Evolutionary conservation across 2,329 filamentous ascomycete species (phyloP).

Genomic region (Myriosclerotinia curreyana): DNA sequence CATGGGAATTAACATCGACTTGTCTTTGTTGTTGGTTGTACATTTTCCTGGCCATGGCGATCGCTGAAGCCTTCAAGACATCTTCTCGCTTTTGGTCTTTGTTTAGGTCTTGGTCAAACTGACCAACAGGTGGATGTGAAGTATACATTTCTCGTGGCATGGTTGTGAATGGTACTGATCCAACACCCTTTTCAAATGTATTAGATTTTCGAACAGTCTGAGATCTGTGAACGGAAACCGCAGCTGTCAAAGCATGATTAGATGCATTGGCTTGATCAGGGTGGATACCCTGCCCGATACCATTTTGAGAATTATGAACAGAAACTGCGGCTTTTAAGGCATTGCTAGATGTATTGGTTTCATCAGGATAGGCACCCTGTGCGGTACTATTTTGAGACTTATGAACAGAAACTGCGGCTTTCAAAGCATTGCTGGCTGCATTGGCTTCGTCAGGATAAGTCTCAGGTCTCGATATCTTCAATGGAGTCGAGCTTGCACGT

Average conservation of each 20-base stretch:
- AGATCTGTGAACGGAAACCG: slow-evolving; percentile 53
- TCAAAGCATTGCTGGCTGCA: slow-evolving; percentile 65
- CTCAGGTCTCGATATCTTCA: slow-evolving; percentile 39
- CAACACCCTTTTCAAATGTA: slow-evolving; percentile 52
- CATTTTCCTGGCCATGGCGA: slow-evolving; percentile 88
- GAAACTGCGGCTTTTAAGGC: slow-evolving; percentile 71
- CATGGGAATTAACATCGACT: slow-evolving; percentile 39
- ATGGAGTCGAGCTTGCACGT: slow-evolving; percentile 62
- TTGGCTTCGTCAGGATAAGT: slow-evolving; percentile 57
- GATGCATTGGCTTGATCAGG: slow-evolving; percentile 57
- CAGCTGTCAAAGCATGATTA: slow-evolving; percentile 69
- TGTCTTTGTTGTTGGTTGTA: slow-evolving; percentile 66
- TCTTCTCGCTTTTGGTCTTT: slow-evolving; percentile 70
- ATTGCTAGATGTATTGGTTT: slow-evolving; percentile 59
- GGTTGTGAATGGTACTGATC: slow-evolving; percentile 60
- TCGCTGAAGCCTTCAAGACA: slow-evolving; percentile 73
- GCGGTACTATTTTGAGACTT: slow-evolving; percentile 32
- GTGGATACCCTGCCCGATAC: slow-evolving; percentile 45
- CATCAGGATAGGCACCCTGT: slow-evolving; percentile 51
- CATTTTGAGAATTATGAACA: slow-evolving; percentile 43
- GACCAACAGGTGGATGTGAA: slow-evolving; percentile 66
- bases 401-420: slow-evolving; percentile 64
- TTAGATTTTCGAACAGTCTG: slow-evolving; percentile 23
- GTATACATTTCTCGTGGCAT: slow-evolving; percentile 75
- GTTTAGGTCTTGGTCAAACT: slow-evolving; percentile 50